These are phyloP conservation scores for Botrytis galanthina DNA, from an alignment of 2,329 filamentous ascomycete genomes.

Conservation along the genomic window DNA sequence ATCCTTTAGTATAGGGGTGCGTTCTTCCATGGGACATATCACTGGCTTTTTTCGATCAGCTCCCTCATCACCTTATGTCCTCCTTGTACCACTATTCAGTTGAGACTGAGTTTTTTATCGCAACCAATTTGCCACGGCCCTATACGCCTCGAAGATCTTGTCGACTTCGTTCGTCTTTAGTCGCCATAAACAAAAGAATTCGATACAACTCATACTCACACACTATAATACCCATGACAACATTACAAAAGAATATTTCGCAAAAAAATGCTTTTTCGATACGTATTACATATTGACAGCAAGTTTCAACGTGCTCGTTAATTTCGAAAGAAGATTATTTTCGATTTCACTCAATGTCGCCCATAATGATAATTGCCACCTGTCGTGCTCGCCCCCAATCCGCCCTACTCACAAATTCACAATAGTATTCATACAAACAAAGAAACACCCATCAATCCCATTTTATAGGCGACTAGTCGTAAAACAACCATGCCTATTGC, in stretches of 20 bases:
- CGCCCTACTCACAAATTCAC: constrained; percentile 19
- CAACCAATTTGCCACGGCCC: constrained; percentile 31
- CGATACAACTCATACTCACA: constrained; percentile 34
- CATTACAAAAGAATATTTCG: constrained; percentile 25
- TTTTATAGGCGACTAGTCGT: constrained; percentile 24
- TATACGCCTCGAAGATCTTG: constrained; percentile 34
- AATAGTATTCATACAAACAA: constrained; percentile 16
- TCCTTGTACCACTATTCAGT: constrained; percentile 41
- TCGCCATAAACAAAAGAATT: constrained; percentile 37
- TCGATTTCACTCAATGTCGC: constrained; percentile 18
- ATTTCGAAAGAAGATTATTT: constrained; percentile 25
- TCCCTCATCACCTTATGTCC: constrained; percentile 38
- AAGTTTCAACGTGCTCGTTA: constrained; percentile 36
- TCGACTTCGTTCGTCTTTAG: constrained; percentile 39
- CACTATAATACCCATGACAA: constrained; percentile 35
- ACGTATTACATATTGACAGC: constrained; percentile 32
- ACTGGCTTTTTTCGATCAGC: constrained; percentile 38
- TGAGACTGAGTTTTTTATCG: constrained; percentile 37
- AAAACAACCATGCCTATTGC: constrained; percentile 21
- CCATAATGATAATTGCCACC: constrained; percentile 32
- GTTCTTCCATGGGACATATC: constrained; percentile 37
- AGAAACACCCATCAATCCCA: constrained; percentile 19
- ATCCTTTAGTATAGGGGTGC: constrained; percentile 32
- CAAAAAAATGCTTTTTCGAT: constrained; percentile 16
- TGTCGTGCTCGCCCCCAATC: constrained; percentile 22